These are phyloP conservation scores for Lactarius deliciosus DNA, from an alignment of 768 basidiomycete genomes.

Conservation along the genomic window DNA sequence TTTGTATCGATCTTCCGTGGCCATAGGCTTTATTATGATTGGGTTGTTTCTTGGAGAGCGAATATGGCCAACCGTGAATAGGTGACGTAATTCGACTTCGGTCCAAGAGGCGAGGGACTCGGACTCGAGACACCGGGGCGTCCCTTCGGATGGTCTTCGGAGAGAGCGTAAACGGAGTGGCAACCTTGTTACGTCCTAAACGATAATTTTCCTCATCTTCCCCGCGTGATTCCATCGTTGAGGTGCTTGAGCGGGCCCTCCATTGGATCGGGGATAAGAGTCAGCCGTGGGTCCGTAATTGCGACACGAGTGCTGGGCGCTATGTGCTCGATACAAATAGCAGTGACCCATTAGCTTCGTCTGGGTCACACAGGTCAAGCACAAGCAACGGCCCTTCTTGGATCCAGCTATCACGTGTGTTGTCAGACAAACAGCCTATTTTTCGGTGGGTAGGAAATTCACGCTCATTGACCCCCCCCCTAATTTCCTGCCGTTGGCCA, in stretches of 20 bases:
- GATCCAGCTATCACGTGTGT: conserved; percentile 18
- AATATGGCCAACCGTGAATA: not conserved
- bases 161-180: not conserved
- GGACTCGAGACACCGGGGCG: not conserved
- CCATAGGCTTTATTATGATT: conserved; percentile 1
- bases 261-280: not conserved
- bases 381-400: not conserved
- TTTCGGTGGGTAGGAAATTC: not conserved
- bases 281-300: not conserved
- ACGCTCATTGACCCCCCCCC: not conserved
- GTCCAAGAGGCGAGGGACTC: not conserved
- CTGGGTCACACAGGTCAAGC: not conserved
- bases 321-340: conserved; percentile 8
- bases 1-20: conserved; percentile 26
- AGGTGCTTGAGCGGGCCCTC: not conserved
- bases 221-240: not conserved
- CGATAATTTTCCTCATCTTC: conserved; percentile 2
- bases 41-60: not conserved
- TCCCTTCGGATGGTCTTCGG: not conserved
- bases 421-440: not conserved
- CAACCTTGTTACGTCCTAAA: not conserved
- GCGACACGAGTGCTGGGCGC: not conserved
- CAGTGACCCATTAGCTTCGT: not conserved
- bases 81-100: not conserved
- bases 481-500: conserved; percentile 1